Base-by-base conservation (phyloP, 805 yeast genomes). In the Candida multigemmis region DNA sequence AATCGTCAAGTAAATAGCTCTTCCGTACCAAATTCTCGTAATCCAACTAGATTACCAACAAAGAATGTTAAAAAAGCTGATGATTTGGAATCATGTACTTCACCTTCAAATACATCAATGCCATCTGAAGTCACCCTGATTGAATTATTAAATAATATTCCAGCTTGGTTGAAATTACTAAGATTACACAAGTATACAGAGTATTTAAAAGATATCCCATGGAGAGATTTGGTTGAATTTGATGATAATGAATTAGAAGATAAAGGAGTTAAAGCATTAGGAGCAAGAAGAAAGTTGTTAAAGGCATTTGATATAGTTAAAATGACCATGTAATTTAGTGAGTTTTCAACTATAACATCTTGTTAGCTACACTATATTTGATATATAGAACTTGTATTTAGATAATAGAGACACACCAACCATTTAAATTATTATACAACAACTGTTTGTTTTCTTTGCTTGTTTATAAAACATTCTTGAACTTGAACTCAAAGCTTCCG, bases 391-490 rank as follows among this genome's bases (percentile, higher is more conserved):
- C 7, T 17, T 7, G 10, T 10, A 17, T 17, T 17, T 7, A 14
- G 12, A n/a, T 8, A 19, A 15, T 15, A 8, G 14, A 22, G 7
- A 59, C 59, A 82, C 68, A n/a, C n/a, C n/a, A n/a, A n/a, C n/a
- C n/a, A n/a, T n/a, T n/a, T n/a, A n/a, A n/a, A 78, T 69, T 36
- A 84, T 65, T 13, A 78, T 63, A 61, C 96, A 85, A 60, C 96
- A 85, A 6, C 93, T 81, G 54, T 85, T 85, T 30, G 69, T 62
- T 42, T 87, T 89, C 67, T 91, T 86, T 18, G 98, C 97, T 56
- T 89, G 96, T 50, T 85, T 87, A 65, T 89, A 91, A 53, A 91
- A 91, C 82, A 86, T 85, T 50, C 89, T 76, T 13, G 96, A 82
- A 29, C 87, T 74, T 12, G 83, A 70, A 19, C 91, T 79, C 46